phyloP scores from a whole-genome alignment of 2,329 filamentous ascomycete species.

The Cyanodermella asteris region DNA sequence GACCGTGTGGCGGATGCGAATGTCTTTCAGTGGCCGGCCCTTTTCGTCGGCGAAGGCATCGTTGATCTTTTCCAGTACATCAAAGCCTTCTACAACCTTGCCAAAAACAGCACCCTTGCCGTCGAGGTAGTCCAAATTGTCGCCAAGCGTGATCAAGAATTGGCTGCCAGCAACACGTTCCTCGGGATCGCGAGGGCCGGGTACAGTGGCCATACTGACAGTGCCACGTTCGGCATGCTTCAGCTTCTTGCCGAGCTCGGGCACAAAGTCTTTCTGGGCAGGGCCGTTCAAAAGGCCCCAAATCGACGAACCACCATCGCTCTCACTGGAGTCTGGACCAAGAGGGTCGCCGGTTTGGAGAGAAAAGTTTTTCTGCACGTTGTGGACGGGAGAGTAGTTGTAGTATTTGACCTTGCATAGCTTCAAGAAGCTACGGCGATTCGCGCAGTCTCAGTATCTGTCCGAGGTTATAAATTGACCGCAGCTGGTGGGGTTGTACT shows the following conservation, averaged over 20 bases:
- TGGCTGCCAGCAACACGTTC: constrained; percentile 69
- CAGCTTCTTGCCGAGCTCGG: constrained; percentile 67
- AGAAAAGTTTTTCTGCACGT: constrained; percentile 82
- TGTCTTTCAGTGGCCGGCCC: constrained; percentile 77
- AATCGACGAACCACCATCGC: constrained; percentile 81
- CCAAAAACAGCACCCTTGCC: constrained; percentile 90
- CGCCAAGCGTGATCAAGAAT: constrained; percentile 79
- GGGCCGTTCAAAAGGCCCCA: constrained; percentile 62
- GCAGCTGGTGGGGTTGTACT: constrained; percentile 18
- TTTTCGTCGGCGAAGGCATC: constrained; percentile 67
- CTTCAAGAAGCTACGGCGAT: constrained; percentile 66
- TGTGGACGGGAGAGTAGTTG: constrained; percentile 86
- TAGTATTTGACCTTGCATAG: constrained; percentile 99
- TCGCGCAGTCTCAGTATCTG: constrained; percentile 24
- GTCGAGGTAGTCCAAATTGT: constrained; percentile 75
- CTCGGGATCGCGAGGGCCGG: constrained; percentile 54
- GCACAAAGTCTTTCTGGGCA: constrained; percentile 53
- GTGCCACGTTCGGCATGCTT: constrained; percentile 79
- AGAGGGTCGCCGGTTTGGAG: constrained; percentile 92
- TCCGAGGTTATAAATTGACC: constrained; percentile 9
- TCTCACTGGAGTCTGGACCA: constrained; percentile 60
- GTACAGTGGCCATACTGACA: constrained; percentile 91
- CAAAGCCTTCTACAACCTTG: constrained; percentile 88
- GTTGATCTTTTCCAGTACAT: constrained; percentile 84
- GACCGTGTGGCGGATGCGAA: constrained; percentile 80